Base-by-base conservation (phyloP, 768 basidiomycete genomes). In the Heimioporus sp. region DNA sequence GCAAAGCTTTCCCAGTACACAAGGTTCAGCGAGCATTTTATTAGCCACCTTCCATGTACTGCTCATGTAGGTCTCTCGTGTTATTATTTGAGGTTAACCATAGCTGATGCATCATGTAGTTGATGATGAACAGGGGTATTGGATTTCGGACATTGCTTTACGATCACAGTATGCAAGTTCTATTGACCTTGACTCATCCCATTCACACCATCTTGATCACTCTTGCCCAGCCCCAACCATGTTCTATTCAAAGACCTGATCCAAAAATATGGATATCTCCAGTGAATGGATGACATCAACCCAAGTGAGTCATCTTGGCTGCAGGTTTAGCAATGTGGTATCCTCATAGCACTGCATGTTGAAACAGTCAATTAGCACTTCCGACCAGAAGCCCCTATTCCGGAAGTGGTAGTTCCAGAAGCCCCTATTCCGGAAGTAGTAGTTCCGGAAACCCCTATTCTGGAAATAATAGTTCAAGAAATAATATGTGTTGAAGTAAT, bases 111-210 rank as follows among this genome's bases (percentile, higher is more conserved):
- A 10, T 48, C 36, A 15, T 45, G n/a, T 55, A 93, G 92, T 78
- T 47, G 95, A 95, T 54, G 82, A 89, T 17, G 91, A 92, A 54
- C 88, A 2, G 92, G 85, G 1, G 63, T 77, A 15, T 95, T 97
- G 93, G 65, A 68, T 46, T 86, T 86, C 0, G 94, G 94, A 0
- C 84, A 96, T 65, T 92, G 91, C 62, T 96, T 96, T 97, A 97
- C 94, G 0, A 93, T 97, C 38, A 94, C 96, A 79, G 90, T 86
- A 52, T 15, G 72, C 47, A 15, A 20, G 10, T 37, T n/a, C 32
- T 7, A 8, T 47, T 31, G 12, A n/a, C 19, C 35, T 12, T 16
- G n/a, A 11, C 30, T 5, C 40, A 5, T 19, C 30, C 16, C 21
- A 12, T 32, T n/a, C n/a, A n/a, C 32, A 10, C 10, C 10, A 13